Evolutionary conservation across 768 basidiomycete genomes (phyloP), one percentile per base, ranked within the genome.

Genomic region (Termitomyces sp.): DNA sequence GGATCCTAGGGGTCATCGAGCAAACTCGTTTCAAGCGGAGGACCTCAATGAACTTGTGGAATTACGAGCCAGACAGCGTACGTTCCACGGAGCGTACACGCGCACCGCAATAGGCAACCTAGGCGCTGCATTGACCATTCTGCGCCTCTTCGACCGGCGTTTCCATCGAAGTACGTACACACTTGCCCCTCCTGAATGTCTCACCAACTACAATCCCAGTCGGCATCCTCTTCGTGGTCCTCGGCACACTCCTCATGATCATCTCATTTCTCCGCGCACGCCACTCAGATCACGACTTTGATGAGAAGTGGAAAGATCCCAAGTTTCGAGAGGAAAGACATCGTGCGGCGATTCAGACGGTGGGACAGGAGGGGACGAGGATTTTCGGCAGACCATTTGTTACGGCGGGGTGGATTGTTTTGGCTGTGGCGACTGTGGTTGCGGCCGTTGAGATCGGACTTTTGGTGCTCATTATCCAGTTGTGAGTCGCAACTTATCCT

Each of bases 11-110:
- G 78, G 80, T 0, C 81, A 81, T 56, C 73, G 77, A 34, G 71
- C 75, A 13, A 59, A 78, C 49, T 87, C 85, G 1, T 87, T 84
- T 63, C 65, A 75, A 8, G 73, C 84, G 0, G 64, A 74, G 18
- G 85, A 87, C 63, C 59, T 85, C 34, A 78, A 76, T 54, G 85
- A 87, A 67, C 80, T 87, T 54, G 84, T 84, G 24, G 91, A 94
- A 68, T 71, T 94, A 18, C 81, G 92, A 15, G 92, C 92, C 0
- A 79, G 91, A 31, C 85, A 90, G 63, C 79, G 92, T 44, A 94
- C 92, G 0, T 93, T 92, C 67, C 82, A 93, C 54, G 91, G 90
- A 16, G 89, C 91, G 15, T 93, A 93, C 71, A 80, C 79, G 41
- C 84, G 91, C 30, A 88, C 86, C 0, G 91, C 91, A 0, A 76